Percentiles rank a stretch among this genome's conserved stretches.
Evolutionary conservation across 2,329 filamentous ascomycete genomes (phyloP).

Genomic region (Diaporthe batatas): DNA sequence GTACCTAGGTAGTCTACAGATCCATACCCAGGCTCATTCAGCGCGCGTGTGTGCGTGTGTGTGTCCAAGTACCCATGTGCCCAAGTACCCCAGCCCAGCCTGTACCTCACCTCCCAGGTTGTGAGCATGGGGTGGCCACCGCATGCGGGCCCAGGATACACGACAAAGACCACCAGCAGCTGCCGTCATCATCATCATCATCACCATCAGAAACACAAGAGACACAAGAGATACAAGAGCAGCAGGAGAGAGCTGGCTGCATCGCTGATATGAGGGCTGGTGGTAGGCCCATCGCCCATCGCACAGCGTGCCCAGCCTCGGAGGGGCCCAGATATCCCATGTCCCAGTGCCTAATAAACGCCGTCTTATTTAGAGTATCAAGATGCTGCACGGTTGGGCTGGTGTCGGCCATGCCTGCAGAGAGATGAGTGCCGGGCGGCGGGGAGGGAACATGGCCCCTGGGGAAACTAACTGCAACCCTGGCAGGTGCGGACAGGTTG

Average conservation of each 20-base stretch:
- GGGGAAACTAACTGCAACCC: neutral
- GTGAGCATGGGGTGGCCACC: neutral
- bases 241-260: neutral
- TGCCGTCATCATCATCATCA: neutral
- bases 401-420: neutral
- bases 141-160: neutral
- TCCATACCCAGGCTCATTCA: neutral
- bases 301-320: neutral
- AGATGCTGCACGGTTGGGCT: neutral
- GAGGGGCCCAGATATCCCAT: neutral
- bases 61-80: neutral
- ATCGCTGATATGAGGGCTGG: no score
- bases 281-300: neutral
- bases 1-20: neutral
- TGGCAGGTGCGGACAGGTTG: neutral
- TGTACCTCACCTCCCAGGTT: neutral
- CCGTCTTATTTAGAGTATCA: neutral
- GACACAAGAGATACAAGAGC: no score
- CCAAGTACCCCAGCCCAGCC: no score
- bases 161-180: neutral
- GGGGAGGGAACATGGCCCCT: conserved; percentile 1
- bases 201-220: neutral
- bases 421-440: neutral
- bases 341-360: neutral
- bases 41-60: no score